These are phyloP conservation scores for cucumber (Cucumis sativus) DNA, from an alignment of 306 rosid species.

Conservation along the genomic window DNA sequence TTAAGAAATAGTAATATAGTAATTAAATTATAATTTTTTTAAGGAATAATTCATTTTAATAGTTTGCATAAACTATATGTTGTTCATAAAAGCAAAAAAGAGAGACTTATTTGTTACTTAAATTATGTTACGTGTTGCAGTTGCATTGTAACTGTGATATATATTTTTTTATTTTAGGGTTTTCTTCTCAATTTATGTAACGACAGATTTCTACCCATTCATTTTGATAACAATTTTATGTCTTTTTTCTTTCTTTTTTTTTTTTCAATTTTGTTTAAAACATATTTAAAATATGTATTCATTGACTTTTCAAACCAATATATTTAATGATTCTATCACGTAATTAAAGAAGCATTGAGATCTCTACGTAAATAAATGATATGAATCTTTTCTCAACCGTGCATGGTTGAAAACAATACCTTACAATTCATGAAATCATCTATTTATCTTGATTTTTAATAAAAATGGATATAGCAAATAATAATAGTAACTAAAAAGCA, in stretches of 20 bases:
- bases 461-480: neutral
- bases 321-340: no score
- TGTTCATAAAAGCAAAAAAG: neutral
- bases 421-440: no score
- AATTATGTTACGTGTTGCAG: neutral
- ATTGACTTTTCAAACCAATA: neutral
- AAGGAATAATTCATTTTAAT: no score
- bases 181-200: neutral
- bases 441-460: neutral
- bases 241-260: neutral
- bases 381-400: no score
- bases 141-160: neutral
- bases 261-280: neutral
- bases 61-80: no score
- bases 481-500: neutral
- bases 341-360: neutral
- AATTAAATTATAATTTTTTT: no score
- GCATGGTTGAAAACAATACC: no score
- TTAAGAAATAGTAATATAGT: no score
- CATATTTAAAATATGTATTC: neutral
- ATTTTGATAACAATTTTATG: neutral
- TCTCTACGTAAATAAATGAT: neutral
- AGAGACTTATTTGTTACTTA: neutral
- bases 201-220: neutral
- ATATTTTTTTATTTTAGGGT: neutral